These are phyloP conservation scores for Ceratobasidium sp. DNA, from an alignment of 1,284 basidiomycete genomes.

Conservation along the genomic window DNA sequence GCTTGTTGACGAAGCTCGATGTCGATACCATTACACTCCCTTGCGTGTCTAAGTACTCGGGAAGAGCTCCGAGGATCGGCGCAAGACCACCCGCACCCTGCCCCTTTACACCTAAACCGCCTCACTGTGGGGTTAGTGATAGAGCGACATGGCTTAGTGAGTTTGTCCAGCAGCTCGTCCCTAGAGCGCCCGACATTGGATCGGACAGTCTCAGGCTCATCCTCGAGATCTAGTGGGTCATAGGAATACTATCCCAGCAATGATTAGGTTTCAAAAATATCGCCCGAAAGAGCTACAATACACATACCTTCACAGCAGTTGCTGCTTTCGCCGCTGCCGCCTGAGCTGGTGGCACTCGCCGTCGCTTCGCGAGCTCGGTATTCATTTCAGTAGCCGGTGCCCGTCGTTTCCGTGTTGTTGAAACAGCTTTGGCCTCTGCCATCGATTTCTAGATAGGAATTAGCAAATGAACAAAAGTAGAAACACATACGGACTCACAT, in stretches of 20 bases:
- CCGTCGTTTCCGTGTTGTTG: not conserved
- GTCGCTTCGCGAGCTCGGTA: not conserved
- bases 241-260: not conserved
- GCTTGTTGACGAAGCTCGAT: not conserved
- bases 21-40: not conserved
- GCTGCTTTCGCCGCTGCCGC: not conserved
- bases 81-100: constrained; percentile 23
- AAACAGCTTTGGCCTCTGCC: not conserved
- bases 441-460: not conserved
- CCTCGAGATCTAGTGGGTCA: constrained; percentile 15
- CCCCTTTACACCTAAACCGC: constrained; percentile 1
- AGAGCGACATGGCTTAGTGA: constrained; percentile 4
- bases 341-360: not conserved
- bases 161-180: constrained; percentile 15
- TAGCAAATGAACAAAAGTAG: not conserved
- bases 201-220: not conserved
- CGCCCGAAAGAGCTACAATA: not conserved
- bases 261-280: not conserved
- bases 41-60: constrained; percentile 5
- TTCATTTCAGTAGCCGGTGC: not conserved
- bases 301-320: not conserved
- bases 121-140: not conserved
- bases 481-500: not conserved
- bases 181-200: not conserved
- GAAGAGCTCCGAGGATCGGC: constrained; percentile 8